Evolutionary conservation across 1,284 basidiomycete species (phyloP).

Genomic region (Boletus semigastroideus): DNA sequence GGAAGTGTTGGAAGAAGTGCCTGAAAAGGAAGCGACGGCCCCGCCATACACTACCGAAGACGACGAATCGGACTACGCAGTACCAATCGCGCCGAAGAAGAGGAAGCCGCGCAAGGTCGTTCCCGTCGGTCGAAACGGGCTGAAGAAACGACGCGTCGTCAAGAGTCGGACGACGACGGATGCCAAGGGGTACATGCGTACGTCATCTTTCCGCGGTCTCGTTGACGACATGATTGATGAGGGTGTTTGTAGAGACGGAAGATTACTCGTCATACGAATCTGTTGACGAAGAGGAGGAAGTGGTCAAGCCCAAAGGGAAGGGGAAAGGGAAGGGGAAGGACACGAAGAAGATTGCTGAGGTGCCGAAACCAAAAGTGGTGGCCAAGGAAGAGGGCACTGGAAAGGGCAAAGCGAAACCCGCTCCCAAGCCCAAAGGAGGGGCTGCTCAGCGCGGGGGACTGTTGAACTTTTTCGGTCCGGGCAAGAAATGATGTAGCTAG

Average conservation of each 20-base stretch:
- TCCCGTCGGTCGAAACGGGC: slow-evolving; percentile 68
- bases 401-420: background rate
- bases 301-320: slow-evolving; percentile 33
- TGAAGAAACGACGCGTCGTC: slow-evolving; percentile 66
- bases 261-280: slow-evolving; percentile 82
- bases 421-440: slow-evolving; percentile 18
- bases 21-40: slow-evolving; percentile 11
- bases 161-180: slow-evolving; percentile 58
- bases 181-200: slow-evolving; percentile 71
- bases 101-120: slow-evolving; percentile 59
- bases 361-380: slow-evolving; percentile 8
- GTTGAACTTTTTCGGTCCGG: slow-evolving; percentile 34
- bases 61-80: slow-evolving; percentile 30
- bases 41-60: slow-evolving; percentile 30
- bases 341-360: slow-evolving; percentile 32
- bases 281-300: slow-evolving; percentile 52
- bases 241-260: slow-evolving; percentile 52
- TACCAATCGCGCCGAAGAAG: slow-evolving; percentile 43
- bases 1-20: slow-evolving; percentile 27
- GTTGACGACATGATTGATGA: background rate
- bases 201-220: slow-evolving; percentile 18
- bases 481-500: slow-evolving; percentile 25
- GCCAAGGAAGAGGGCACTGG: background rate
- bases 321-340: slow-evolving; percentile 16
- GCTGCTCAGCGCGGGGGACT: slow-evolving; percentile 28